A percentile compares a stretch with the other conserved stretches of the same genome.
Evolutionary conservation across 1,139 yeast species (phyloP).

Genomic region (Sugiyamaella castrensis): DNA sequence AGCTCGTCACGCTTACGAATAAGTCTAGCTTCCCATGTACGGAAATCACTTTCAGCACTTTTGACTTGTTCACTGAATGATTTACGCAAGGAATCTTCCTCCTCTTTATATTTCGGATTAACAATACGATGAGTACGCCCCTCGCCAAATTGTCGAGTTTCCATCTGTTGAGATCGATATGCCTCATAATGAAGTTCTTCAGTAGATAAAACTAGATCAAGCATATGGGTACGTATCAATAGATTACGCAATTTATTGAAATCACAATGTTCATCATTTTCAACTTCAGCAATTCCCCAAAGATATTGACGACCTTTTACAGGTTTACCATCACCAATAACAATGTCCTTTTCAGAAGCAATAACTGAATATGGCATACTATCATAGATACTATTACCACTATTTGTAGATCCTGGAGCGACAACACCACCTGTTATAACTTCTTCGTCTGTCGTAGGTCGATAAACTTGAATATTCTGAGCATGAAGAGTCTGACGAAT

Average conservation of each 20-base stretch:
- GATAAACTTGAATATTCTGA: constrained; percentile 85
- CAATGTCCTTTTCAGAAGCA: constrained; percentile 86
- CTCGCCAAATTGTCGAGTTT: constrained; percentile 53
- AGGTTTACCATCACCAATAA: constrained; percentile 62
- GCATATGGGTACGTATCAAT: constrained; percentile 86
- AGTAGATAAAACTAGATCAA: constrained; percentile 85
- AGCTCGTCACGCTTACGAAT: constrained; percentile 92
- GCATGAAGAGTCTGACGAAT: constrained; percentile 88
- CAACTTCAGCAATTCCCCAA: constrained; percentile 98
- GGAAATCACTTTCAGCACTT: constrained; percentile 93
- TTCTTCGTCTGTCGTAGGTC: constrained; percentile 57
- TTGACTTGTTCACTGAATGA: constrained; percentile 98
- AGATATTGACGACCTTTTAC: constrained; percentile 93
- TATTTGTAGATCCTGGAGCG: constrained; percentile 54
- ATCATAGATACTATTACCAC: constrained; percentile 57
- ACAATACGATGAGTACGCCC: constrained; percentile 45
- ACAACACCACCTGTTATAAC: constrained; percentile 2
- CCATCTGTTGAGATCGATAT: constrained; percentile 79
- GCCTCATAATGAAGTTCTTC: constrained; percentile 90
- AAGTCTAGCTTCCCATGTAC: constrained; percentile 97
- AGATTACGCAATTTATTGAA: constrained; percentile 87
- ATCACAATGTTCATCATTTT: constrained; percentile 93
- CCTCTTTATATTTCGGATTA: constrained; percentile 93
- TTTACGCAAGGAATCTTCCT: constrained; percentile 90
- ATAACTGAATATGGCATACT: constrained; percentile 93